Conservation (phyloP, 2,329 filamentous ascomycete genomes). For the Aspergillus aculeatus region DNA sequence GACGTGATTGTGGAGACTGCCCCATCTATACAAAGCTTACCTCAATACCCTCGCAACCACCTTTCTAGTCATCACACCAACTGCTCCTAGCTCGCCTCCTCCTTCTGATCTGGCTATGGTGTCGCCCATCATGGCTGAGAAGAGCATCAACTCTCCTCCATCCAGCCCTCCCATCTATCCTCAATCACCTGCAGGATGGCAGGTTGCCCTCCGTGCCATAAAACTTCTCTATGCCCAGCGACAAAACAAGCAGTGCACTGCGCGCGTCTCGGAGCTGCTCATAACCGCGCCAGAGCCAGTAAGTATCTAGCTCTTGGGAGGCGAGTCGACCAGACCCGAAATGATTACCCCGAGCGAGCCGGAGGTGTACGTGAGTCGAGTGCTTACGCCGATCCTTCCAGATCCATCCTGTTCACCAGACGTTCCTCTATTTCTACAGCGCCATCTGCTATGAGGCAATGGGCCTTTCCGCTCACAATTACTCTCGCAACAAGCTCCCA, state of each 20-base stretch:
- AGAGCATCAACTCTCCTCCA: conserved; percentile 16
- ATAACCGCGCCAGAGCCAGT: conserved; percentile 27
- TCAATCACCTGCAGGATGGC: conserved; percentile 33
- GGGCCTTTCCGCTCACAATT: conserved; percentile 48
- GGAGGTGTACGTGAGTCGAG: not conserved
- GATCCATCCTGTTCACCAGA: conserved; percentile 35
- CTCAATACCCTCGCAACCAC: not conserved
- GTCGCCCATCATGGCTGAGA: not conserved
- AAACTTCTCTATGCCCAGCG: conserved; percentile 38
- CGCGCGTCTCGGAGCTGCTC: conserved; percentile 33
- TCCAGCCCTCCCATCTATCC: conserved; percentile 16
- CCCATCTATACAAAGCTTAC: not conserved
- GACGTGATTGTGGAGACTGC: not conserved
- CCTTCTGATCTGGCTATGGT: not conserved
- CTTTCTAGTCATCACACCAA: not conserved
- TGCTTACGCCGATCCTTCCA: conserved; percentile 18
- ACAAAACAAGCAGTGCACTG: conserved; percentile 44
- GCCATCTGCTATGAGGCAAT: conserved; percentile 49
- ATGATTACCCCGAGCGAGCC: not conserved
- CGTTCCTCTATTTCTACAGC: conserved; percentile 49
- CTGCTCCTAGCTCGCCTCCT: not conserved
- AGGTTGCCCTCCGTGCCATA: conserved; percentile 29
- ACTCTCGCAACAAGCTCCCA: conserved; percentile 46
- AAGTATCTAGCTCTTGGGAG: conserved; percentile 9
- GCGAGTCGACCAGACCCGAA: not conserved